Base-by-base conservation (phyloP, 208 protist species). In the Trypanosoma vivax region DNA sequence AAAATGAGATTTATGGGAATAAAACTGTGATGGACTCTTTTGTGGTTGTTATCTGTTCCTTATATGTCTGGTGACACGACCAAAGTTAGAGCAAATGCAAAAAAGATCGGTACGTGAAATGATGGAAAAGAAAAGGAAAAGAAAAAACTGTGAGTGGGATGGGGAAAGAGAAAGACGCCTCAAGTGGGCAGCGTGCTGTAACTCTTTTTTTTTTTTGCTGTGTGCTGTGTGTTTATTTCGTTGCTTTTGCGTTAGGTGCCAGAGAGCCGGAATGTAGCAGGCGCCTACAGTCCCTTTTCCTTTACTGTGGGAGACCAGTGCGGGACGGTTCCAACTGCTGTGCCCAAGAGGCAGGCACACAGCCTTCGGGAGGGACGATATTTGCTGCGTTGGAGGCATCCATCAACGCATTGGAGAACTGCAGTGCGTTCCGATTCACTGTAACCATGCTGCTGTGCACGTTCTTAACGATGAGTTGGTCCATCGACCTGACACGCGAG, bases 391-490 rank as follows among this genome's bases (percentile, higher is more conserved):
- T 33, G 2, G 49, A 52, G 4, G 65, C 59, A 16, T 61, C 57
- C 43, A 45, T 60, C 14, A 75, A 46, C 18, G 7, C 13, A 2
- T 81, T 53, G 5, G 79, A 84, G 42, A 94, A 94, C 19, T 78
- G 73, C 31, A 89, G 53, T 33, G 87, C 87, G 33, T 60, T 81
- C 19, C 53, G 60, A 27, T 83, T 73, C 16, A 94, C 80, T 45
- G 81, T 85, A 16, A 91, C 70, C 87, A 94, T 94, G 16, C 78
- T 50, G 11, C 70, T 68, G 19, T 62, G 56, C n/a, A 91, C 66
- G 49, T 86, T 83, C 31, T 64, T 66, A 28, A 94, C 81, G 46
- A 90, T 70, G 9, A 94, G 79, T 62, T 94, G 87, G 33, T 94
- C 81, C 13, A 91, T 56, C 19, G 57, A 66, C 29, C 77, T 70